Base-by-base conservation (phyloP, 177 flowering plant species). In the Vitis hybrid region DNA sequence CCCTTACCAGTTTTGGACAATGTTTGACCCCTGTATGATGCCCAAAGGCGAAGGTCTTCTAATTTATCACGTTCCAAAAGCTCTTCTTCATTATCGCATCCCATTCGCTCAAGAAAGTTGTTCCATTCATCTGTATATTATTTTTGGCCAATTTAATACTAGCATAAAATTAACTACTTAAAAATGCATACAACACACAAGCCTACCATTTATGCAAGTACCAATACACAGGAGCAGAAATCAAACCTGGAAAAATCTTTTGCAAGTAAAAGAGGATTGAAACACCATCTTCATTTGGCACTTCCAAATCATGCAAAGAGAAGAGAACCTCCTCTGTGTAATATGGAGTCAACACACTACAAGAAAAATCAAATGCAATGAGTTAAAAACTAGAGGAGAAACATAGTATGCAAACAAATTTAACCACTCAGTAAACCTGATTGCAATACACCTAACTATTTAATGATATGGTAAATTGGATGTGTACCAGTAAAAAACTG, bases 1-100 rank as follows among this genome's bases (percentile, higher is more conserved):
- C 5, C 15, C 49, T 29, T 84, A 96, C 99, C 99, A 73, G 99
- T 96, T 80, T 80, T 86, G 2, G 97, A 88, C 78, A 96, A 82
- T 52, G 99, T 96, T 71, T 96, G 98, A 62, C 99, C 99, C 77
- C 97, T 84, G 69, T 91, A 92, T 58, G 99, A 93, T 68, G 98
- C 98, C 99, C 99, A 96, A 15, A 87, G 89, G 11, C 98, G 92
- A 59, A 96, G 88, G 63, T 93, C 82, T 68, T 93, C 91, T 31
- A 80, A 71, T 0, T 84, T 88, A 51, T 82, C 89, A 5, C 64
- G 34, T 19, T 55, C 79, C 79, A 71, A 85, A 56, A 92, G 85
- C 31, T 86, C 93, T 45, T 91, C 93, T 70, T 93, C 97, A 58
- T 49, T 84, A 29, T 8, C 22, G 79, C 88, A 83, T 0, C 71